Base-by-base conservation (phyloP, 768 basidiomycete genomes). In the Hygrocybe punicea region DNA sequence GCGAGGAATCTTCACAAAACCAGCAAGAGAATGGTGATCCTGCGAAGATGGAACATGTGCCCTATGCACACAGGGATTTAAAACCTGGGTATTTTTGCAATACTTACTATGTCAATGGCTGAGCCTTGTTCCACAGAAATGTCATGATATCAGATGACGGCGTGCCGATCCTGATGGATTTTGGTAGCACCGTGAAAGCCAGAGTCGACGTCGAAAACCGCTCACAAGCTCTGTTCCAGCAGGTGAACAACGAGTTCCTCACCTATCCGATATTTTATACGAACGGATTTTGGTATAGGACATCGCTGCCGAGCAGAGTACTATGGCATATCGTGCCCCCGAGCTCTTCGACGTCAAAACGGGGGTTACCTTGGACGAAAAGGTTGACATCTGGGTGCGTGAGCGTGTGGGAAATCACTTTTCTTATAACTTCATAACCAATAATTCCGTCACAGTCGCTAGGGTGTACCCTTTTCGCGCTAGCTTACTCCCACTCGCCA, bases 291-390 rank as follows among this genome's bases (percentile, higher is more conserved):
- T 29, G 13, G 14, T 37, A 17, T 57, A 91, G 83, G 97, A 99
- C 69, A 85, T 96, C 60, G 97, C 97, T 2, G 93, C 93, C 16
- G 97, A 99, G 71, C 95, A 96, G 71, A 96, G 93, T 62, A 93
- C 94, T 11, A 98, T 99, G 97, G 91, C 97, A 0, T 99, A 96
- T 65, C 86, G 97, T 17, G 95, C 97, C 2, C 97, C 97, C 0
- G 97, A 99, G 67, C 78, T 99, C 19, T 99, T 98, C 68, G 97
- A 99, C 64, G 95, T 97, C 55, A 96, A 96, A 69, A 98, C 94
- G 4, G 92, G 91, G 21, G 76, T 81, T 39, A 83, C 78, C 1
- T 73, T 98, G 7, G 92, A 97, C 63, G 96, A 98, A 74, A 95
- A 93, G 67, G 94, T 97, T 10, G 94, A 97, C 68, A 93, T 97